Evolutionary conservation across 208 protist genomes (phyloP), one percentile per base, ranked within the genome.

Genomic region (Trypanosoma caninum): DNA sequence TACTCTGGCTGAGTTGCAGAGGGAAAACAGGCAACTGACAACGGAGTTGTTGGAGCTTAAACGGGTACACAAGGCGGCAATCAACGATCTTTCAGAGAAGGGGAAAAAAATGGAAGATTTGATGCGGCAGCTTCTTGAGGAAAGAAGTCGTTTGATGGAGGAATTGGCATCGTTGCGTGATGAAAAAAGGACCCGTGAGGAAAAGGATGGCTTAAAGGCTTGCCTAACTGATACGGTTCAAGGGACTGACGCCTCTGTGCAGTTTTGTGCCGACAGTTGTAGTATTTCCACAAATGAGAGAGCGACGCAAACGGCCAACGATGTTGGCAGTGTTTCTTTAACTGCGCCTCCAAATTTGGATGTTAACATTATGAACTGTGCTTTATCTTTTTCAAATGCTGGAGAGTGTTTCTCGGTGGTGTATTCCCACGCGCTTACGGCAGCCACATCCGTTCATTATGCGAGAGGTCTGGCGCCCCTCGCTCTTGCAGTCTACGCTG

Each of bases 81-180:
- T 52, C 18, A 40, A 53, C 7, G 47, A 55, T 28, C 45, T 56
- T 44, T 28, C 23, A 34, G 47, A 51, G 30, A 65, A 57, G 31
- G 59, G 46, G n/a, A 35, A 10, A 27, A 41, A 51, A 27, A 65
- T 65, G 59, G 59, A 65, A n/a, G 33, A 52, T 5, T 33, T 65
- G 6, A 65, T 65, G 59, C 59, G 59, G 42, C 59, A 55, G n/a
- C 40, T 65, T 5, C 5, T 65, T 16, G 25, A 55, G 28, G 59
- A 65, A 20, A 34, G 59, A 22, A 56, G 7, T 35, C 44, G 59
- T 40, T 33, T 65, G 31, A 31, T 22, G 18, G 47, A 45, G n/a
- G 37, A 51, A 16, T 22, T 62, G 28, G 13, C 56, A 27, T 13
- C 7, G 14, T 28, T 53, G 44, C 41, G 56, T 14, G 30, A 42